Percentiles rank a stretch among this genome's conserved stretches.
These are phyloP conservation scores for Rhodofomes roseus DNA, from an alignment of 1,284 basidiomycete genomes.

Conservation along the genomic window DNA sequence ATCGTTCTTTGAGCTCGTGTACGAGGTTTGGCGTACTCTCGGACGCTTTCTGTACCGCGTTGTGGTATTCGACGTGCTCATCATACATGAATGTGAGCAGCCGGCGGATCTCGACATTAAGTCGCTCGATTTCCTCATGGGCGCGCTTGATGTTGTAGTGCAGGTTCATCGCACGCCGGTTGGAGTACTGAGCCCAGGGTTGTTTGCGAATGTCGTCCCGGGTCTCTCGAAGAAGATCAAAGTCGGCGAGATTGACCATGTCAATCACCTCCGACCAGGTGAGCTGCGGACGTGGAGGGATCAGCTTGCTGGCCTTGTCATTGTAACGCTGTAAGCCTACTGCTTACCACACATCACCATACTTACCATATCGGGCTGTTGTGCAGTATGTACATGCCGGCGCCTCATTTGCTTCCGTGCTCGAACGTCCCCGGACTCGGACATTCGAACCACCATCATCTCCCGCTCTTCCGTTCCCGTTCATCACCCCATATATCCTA, in stretches of 20 bases:
- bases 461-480: too few species aligned
- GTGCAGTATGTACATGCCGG: too few species aligned
- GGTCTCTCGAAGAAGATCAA: conserved; percentile 10
- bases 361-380: too few species aligned
- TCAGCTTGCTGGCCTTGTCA: background rate
- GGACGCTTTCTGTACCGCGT: too few species aligned
- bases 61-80: background rate
- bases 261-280: conserved; percentile 2
- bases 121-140: conserved; percentile 8
- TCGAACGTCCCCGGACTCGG: too few species aligned
- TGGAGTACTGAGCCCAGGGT: conserved; percentile 3
- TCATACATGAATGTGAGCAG: conserved; percentile 3
- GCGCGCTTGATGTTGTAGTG: conserved; percentile 1
- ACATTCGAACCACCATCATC: too few species aligned
- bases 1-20: too few species aligned
- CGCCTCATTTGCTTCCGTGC: too few species aligned
- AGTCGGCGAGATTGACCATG: conserved; percentile 8
- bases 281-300: conserved; percentile 1
- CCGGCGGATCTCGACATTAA: conserved; percentile 8
- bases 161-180: conserved; percentile 5
- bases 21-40: too few species aligned
- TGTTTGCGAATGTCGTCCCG: conserved; percentile 1
- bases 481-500: too few species aligned
- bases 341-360: too few species aligned
- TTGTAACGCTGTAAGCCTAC: too few species aligned